These are phyloP conservation scores for Vanrija sp. DNA, from an alignment of 1,284 basidiomycete genomes.

Conservation along the genomic window DNA sequence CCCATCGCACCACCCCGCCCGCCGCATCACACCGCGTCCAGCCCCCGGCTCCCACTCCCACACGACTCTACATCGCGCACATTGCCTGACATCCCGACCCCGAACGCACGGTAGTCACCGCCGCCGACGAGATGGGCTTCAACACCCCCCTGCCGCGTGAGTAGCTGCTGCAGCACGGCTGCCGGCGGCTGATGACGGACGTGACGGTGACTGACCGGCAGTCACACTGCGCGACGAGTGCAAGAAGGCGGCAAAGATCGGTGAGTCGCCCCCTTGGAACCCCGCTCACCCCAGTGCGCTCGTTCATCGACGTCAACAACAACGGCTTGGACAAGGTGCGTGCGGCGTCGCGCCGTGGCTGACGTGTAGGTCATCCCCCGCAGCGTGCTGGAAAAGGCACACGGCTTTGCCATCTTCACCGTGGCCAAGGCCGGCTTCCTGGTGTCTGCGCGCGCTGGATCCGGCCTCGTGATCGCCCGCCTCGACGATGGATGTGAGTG, in stretches of 20 bases:
- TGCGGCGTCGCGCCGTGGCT: not conserved
- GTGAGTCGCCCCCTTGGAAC: conserved; percentile 24
- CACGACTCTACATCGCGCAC: too few relatives aligned
- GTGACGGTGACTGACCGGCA: conserved; percentile 14
- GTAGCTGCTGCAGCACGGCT: conserved; percentile 7
- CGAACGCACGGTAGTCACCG: too few relatives aligned
- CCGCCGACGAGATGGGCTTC: conserved; percentile 33
- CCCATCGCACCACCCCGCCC: too few relatives aligned
- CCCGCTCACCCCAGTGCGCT: conserved; percentile 31
- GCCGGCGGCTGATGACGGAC: not conserved
- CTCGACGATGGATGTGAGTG: conserved; percentile 75
- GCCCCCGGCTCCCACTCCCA: too few relatives aligned
- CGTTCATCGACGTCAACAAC: conserved; percentile 48
- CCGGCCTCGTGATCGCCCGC: conserved; percentile 85
- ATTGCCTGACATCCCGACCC: too few relatives aligned
- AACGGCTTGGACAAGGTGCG: conserved; percentile 50
- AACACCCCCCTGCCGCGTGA: conserved; percentile 46
- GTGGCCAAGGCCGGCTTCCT: conserved; percentile 58
- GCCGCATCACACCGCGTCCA: too few relatives aligned
- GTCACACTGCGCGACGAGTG: conserved; percentile 54
- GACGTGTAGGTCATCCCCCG: conserved; percentile 49
- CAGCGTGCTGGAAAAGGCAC: conserved; percentile 39
- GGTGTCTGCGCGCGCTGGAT: conserved; percentile 66
- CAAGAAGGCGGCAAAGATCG: conserved; percentile 54
- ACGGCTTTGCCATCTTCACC: conserved; percentile 56